Evolutionary conservation across 352 stramenopile genomes (phyloP).

Genomic region (Saprolegnia parasitica): DNA sequence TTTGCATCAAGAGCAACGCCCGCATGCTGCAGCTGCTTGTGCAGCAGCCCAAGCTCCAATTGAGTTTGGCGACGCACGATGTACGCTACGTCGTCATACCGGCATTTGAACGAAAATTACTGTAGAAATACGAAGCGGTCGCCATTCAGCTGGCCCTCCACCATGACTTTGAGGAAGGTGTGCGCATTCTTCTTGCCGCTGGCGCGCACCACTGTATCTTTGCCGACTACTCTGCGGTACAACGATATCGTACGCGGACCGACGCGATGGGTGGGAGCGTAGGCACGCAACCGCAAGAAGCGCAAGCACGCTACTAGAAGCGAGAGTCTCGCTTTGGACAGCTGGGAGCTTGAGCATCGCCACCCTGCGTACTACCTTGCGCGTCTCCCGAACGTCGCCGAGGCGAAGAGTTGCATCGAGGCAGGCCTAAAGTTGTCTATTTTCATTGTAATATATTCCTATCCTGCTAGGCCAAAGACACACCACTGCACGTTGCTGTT

Average conservation of each 20-base stretch:
- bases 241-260: no score
- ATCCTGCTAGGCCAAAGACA: slow-evolving; percentile 1
- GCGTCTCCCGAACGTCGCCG: not conserved
- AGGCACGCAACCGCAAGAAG: not conserved
- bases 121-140: not conserved
- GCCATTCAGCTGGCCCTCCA: not conserved
- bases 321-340: no score
- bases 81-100: no score
- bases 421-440: no score
- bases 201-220: not conserved
- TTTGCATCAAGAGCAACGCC: not conserved
- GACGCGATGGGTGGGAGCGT: not conserved
- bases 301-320: no score
- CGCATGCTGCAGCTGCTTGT: not conserved
- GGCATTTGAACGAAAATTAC: not conserved
- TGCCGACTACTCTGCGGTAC: no score
- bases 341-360: not conserved
- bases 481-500: not conserved
- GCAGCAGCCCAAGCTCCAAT: not conserved
- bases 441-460: not conserved
- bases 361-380: not conserved
- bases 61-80: no score
- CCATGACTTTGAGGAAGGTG: not conserved
- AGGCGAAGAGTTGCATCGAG: not conserved
- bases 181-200: not conserved